Conservation (phyloP, 176 grass and related monocot species). For the Musa itinerans region DNA sequence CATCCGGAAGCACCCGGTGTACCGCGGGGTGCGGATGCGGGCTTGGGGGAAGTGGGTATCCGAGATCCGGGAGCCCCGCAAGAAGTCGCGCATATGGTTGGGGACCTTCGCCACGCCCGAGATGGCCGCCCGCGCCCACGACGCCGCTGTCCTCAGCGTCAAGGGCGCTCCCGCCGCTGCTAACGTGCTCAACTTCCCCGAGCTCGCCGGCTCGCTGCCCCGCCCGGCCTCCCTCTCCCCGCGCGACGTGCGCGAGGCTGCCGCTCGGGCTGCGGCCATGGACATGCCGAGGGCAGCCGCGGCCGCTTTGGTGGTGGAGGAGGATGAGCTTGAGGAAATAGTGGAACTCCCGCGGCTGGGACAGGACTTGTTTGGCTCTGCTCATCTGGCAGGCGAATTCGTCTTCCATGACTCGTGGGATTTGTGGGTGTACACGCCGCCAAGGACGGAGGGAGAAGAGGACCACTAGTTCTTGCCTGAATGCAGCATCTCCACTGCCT, state of each 20-base stretch:
- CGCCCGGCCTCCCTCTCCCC: neutral
- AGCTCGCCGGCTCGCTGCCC: neutral
- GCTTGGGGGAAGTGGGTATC: conserved; percentile 7
- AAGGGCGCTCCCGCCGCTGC: neutral
- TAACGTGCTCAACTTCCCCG: neutral
- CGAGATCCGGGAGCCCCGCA: conserved; percentile 10
- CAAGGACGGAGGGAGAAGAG: neutral
- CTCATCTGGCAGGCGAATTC: neutral
- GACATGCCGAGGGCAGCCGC: neutral
- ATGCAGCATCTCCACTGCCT: too few relatives aligned
- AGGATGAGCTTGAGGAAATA: conserved; percentile 12
- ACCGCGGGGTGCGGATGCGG: conserved; percentile 11
- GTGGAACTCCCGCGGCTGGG: conserved; percentile 8
- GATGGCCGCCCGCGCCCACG: conserved; percentile 6
- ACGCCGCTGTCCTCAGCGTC: neutral
- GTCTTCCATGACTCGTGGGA: conserved; percentile 1
- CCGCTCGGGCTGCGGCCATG: neutral
- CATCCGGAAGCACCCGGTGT: neutral
- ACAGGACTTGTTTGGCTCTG: neutral
- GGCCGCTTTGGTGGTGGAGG: neutral
- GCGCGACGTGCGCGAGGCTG: neutral
- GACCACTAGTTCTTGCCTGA: neutral
- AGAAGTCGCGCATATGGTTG: conserved; percentile 2
- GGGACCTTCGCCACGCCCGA: conserved; percentile 6
- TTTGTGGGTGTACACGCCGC: neutral